Base-by-base conservation (phyloP, 441 rosid genomes). In the Macaranga tanarius region DNA sequence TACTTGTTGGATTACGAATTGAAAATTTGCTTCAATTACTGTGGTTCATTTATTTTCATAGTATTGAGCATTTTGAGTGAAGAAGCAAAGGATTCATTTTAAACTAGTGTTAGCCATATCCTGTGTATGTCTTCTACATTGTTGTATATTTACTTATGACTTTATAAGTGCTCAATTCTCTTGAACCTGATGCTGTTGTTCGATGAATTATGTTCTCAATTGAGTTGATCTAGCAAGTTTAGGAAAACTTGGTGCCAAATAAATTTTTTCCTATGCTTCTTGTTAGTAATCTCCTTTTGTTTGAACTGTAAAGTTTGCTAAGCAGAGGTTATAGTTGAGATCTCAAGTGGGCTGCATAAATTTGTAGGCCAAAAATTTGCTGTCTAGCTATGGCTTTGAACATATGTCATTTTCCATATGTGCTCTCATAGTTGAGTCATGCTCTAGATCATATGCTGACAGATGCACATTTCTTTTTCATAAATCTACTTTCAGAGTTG, bases 1-100 rank as follows among this genome's bases (percentile, higher is more conserved):
- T 38, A 22, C 20, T 59, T 71, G 10, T 55, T 73, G 26, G 70
- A 54, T 42, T 42, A 56, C 23, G 19, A 73, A 73, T 20, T 45
- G 61, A 16, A 64, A 25, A n/a, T 44, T 11, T 64, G 23, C 62
- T 23, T 19, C 20, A 7, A 4, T 22, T 23, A 38, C 7, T 23
- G 23, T 68, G 31, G 62, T 55, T 69, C 22, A 25, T 16, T 20
- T 28, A 8, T 19, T 62, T n/a, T 7, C 8, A 3, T 69, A 7
- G 13, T 15, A 13, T 16, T 22, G 13, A 28, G 54, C 51, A 61
- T 7, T 26, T 17, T 26, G 17, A 11, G 58, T 61, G 15, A 52
- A n/a, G n/a, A 23, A 34, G 47, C 45, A 26, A 34, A 59, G n/a
- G 63, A 58, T 17, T 9, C 20, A n/a, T 45, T 0, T 42, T 10